phyloP scores from a whole-genome alignment of 202 grass and related monocot species.

The Carex sylvatica region DNA sequence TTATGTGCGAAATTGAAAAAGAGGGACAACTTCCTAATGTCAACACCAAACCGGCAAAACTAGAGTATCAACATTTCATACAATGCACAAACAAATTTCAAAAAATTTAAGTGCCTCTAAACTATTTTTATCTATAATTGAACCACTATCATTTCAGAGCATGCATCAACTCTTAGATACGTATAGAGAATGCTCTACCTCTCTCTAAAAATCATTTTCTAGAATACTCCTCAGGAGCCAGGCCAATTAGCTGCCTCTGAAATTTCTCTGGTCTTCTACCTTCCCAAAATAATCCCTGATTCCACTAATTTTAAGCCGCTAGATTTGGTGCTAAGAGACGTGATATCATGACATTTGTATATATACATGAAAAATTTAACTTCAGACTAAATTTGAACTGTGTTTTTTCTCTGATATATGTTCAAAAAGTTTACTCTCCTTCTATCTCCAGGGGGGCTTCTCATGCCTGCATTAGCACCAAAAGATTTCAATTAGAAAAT shows the following conservation, averaged over 20 bases:
- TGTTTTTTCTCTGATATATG: neutral
- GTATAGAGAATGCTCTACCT: conserved; percentile 1
- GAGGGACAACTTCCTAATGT: neutral
- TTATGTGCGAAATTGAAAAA: neutral
- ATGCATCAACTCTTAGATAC: conserved; percentile 16
- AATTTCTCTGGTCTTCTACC: neutral
- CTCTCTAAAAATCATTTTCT: conserved; percentile 11
- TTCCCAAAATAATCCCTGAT: neutral
- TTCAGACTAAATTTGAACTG: neutral
- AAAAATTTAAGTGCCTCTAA: neutral
- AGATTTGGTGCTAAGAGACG: neutral
- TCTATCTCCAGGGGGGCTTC: conserved; percentile 21
- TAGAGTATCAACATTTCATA: neutral
- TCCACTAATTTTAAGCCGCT: conserved; percentile 2
- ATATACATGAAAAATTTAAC: conserved; percentile 19
- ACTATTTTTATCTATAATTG: conserved; percentile 10
- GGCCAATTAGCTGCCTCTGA: neutral
- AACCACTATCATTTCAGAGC: neutral
- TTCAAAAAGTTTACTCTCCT: neutral
- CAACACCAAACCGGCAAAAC: neutral
- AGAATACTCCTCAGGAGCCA: conserved; percentile 1
- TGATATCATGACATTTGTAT: conserved; percentile 8
- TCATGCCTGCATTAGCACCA: conserved; percentile 24
- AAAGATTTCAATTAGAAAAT: neutral
- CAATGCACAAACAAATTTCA: neutral